Evolutionary conservation across 768 basidiomycete genomes (phyloP).

Genomic region (Psilocybe cyanescens): DNA sequence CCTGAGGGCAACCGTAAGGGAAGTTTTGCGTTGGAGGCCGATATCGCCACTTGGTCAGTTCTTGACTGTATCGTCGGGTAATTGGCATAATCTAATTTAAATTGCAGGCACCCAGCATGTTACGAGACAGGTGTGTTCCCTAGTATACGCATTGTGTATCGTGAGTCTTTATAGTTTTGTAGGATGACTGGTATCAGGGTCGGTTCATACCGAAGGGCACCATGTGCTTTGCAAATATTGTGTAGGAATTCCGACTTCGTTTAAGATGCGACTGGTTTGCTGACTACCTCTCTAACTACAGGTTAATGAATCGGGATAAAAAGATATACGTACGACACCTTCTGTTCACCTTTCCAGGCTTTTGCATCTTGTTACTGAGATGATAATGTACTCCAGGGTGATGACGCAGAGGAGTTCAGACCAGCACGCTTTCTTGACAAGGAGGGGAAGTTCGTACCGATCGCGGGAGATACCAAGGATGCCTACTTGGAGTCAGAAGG

Average conservation of each 20-base stretch:
- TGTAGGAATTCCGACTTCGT: background rate
- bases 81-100: too few relatives aligned
- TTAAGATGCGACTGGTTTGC: too few relatives aligned
- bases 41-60: background rate
- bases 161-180: background rate
- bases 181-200: background rate
- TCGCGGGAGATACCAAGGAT: background rate
- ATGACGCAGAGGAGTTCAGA: background rate
- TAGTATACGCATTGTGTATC: too few relatives aligned
- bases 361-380: too few relatives aligned
- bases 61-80: background rate
- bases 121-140: too few relatives aligned
- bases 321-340: too few relatives aligned
- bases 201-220: background rate
- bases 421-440: background rate
- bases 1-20: background rate
- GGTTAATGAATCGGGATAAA: too few relatives aligned
- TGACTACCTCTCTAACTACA: too few relatives aligned
- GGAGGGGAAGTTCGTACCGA: background rate
- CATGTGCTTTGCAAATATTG: constrained; percentile 2
- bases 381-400: background rate
- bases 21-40: background rate
- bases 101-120: too few relatives aligned
- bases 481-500: constrained; percentile 6
- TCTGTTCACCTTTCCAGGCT: too few relatives aligned